Evolutionary conservation across 805 yeast genomes (phyloP), one percentile per base, ranked within the genome.

Genomic region (Phaffomyces antillensis): DNA sequence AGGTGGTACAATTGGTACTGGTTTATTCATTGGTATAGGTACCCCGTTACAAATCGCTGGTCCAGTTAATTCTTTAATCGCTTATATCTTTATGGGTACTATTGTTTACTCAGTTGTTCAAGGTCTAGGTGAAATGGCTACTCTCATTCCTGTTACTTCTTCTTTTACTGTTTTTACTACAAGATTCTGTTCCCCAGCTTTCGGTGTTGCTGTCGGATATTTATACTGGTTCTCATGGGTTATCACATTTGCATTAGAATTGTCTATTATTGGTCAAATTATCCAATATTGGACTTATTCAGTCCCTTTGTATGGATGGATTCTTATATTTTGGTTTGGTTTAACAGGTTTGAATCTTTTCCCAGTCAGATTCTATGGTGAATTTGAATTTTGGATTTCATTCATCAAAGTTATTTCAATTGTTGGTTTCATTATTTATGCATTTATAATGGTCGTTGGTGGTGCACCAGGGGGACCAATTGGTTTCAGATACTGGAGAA

Each of bases 1-100:
- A 18, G 91, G 90, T 49, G 90, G 89, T 50, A 80, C 89, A 31
- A 82, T 84, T 49, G 90, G 90, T 55, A 82, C 89, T 3, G 90
- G 90, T 61, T 68, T 83, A 36, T 81, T 83, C 68, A 77, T 84
- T 40, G 80, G 86, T 58, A 74, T 82, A 36, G 70, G 80, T 6
- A 57, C 72, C 4, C 79, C 86, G 3, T 58, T 83, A 28, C 53
- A 63, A 3, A 56, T 66, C 30, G 80, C 86, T 15, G 91, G 91
- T 20, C 90, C 90, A 1, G 89, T 78, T 11, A 76, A 77, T 42
- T 67, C 86, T 5, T 63, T 84, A 25, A 77, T 84, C 40, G 74
- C 86, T 2, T 84, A 78, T 54, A 40, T 78, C 16, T 81, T 81
- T 61, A 80, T 83, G 73, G 86, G 83, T 33, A 61, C 83, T 2